A percentile compares a stretch with the other conserved stretches of the same genome.
phyloP scores from a whole-genome alignment of 495 filamentous ascomycete species.

The Penicillium ochrochloron region DNA sequence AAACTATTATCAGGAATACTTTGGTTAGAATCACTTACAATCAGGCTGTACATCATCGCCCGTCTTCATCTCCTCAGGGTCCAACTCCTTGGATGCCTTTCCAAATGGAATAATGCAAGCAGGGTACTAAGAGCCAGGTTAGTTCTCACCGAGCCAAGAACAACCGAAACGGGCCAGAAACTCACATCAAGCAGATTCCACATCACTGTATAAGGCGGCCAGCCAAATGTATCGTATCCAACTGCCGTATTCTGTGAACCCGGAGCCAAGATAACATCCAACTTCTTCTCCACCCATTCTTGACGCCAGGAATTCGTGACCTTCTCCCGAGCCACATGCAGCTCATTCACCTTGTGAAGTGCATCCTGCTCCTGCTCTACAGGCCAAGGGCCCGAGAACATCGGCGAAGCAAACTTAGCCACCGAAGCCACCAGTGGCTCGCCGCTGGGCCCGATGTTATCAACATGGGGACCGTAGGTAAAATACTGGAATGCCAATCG shows the following conservation, averaged over 20 bases:
- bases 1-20: neutral
- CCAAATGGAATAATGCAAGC: slow-evolving; percentile 42
- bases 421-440: slow-evolving; percentile 34
- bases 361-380: slow-evolving; percentile 30
- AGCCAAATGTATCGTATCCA: slow-evolving; percentile 52
- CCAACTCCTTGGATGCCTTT: slow-evolving; percentile 40
- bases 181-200: slow-evolving; percentile 59
- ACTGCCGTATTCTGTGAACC: slow-evolving; percentile 53
- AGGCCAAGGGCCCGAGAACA: slow-evolving; percentile 31
- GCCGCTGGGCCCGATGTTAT: slow-evolving; percentile 33
- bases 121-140: slow-evolving; percentile 34
- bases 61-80: slow-evolving; percentile 34
- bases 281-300: slow-evolving; percentile 32
- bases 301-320: slow-evolving; percentile 30
- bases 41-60: slow-evolving; percentile 36
- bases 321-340: slow-evolving; percentile 24
- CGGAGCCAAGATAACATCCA: slow-evolving; percentile 54
- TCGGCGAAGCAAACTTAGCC: slow-evolving; percentile 24
- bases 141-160: no score
- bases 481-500: slow-evolving; percentile 38
- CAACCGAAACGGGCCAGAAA: no score
- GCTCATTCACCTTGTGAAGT: slow-evolving; percentile 24
- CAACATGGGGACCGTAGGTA: slow-evolving; percentile 31
- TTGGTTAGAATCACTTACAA: slow-evolving; percentile 30
- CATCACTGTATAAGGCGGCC: slow-evolving; percentile 52